phyloP scores from a whole-genome alignment of 2,329 filamentous ascomycete genomes.

The Onygena corvina region DNA sequence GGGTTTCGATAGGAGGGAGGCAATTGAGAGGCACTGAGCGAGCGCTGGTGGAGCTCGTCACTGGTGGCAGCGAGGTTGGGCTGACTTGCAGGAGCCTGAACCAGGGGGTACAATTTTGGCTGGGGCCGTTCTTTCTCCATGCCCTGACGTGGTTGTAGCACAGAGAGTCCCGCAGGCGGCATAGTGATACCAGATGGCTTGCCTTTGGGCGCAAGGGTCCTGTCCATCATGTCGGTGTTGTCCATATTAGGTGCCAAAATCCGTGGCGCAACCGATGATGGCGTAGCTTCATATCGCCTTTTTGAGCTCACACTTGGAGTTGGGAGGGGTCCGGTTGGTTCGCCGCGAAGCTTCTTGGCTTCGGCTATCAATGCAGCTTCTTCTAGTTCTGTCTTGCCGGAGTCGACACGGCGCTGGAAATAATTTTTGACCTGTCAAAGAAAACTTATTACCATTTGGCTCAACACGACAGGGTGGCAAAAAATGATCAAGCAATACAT shows the following conservation, averaged over 20 bases:
- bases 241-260: slow-evolving; percentile 35
- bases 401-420: slow-evolving; percentile 35
- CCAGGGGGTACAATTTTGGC: slow-evolving; percentile 29
- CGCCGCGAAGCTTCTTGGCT: slow-evolving; percentile 34
- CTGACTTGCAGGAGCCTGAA: slow-evolving; percentile 27
- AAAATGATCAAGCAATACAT: slow-evolving; percentile 16
- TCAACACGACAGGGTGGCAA: not conserved
- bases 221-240: slow-evolving; percentile 25
- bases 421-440: slow-evolving; percentile 38
- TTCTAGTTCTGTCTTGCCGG: slow-evolving; percentile 35
- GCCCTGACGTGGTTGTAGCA: slow-evolving; percentile 23
- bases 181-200: slow-evolving; percentile 21
- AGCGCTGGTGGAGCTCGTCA: slow-evolving; percentile 26
- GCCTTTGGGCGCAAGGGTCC: slow-evolving; percentile 22
- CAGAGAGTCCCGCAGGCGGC: slow-evolving; percentile 20
- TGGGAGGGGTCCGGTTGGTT: slow-evolving; percentile 34
- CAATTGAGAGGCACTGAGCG: slow-evolving; percentile 23
- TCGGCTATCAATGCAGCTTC: slow-evolving; percentile 34
- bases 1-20: slow-evolving; percentile 23
- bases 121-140: slow-evolving; percentile 28
- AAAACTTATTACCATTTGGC: slow-evolving; percentile 8
- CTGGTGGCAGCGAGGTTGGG: slow-evolving; percentile 21
- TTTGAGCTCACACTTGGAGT: slow-evolving; percentile 35
- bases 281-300: slow-evolving; percentile 37
- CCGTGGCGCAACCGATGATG: slow-evolving; percentile 32